Percentiles rank a stretch among this genome's conserved stretches.
These are phyloP conservation scores for Alternaria longipes DNA, from an alignment of 2,329 filamentous ascomycete genomes.

Conservation along the genomic window DNA sequence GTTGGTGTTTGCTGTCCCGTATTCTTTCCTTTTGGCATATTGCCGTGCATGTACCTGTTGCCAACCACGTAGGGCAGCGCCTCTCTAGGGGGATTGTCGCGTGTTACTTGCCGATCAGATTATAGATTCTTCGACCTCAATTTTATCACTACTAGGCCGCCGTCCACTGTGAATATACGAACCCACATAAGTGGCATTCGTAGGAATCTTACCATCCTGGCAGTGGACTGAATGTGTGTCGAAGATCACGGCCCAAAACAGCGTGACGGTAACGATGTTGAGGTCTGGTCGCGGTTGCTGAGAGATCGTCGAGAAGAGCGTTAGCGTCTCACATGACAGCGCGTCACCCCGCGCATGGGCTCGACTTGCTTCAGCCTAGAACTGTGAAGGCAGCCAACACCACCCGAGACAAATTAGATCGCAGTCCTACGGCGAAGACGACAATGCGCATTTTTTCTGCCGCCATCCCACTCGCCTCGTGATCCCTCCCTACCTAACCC, in stretches of 20 bases:
- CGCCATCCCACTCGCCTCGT: neutral
- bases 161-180: neutral
- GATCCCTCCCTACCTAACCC: neutral
- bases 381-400: neutral
- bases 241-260: neutral
- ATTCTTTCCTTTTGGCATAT: neutral
- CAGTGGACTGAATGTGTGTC: neutral
- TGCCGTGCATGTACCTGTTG: neutral
- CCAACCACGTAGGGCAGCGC: neutral
- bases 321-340: constrained; percentile 20
- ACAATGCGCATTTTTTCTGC: constrained; percentile 7
- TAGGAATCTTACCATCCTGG: neutral
- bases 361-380: constrained; percentile 6
- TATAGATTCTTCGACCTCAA: neutral
- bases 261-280: neutral
- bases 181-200: neutral
- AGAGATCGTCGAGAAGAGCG: neutral
- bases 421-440: neutral
- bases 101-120: neutral
- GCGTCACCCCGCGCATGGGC: constrained; percentile 14
- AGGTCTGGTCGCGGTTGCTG: neutral
- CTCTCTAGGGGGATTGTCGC: neutral
- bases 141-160: neutral
- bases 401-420: neutral
- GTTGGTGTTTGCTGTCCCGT: neutral